Evolutionary conservation across 1,139 yeast genomes (phyloP), one percentile per base, ranked within the genome.

Genomic region (Blastobotrys persicus): DNA sequence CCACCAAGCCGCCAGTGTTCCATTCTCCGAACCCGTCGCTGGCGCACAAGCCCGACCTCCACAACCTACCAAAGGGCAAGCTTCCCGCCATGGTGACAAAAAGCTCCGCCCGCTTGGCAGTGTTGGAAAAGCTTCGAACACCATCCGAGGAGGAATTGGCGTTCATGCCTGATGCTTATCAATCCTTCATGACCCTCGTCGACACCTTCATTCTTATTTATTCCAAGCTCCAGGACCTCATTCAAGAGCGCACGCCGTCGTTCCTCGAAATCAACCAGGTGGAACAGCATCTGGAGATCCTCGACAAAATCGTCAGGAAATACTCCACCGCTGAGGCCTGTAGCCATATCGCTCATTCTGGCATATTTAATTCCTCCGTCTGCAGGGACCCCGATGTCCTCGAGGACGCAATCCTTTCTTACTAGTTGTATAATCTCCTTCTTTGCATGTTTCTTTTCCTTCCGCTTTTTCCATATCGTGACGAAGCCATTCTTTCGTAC

Each of bases 81-180:
- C 46, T 52, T 6, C 52, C 54, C 2, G 23, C 44, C 11, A n/a
- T 38, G 19, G 7, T 47, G 13, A 26, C 41, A 31, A 51, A 47
- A 33, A 48, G 49, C 42, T 26, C 40, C 4, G 39, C 40, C 12
- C 47, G 51, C 5, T 18, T 50, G 34, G 31, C 44, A 4, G 39
- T 54, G 9, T 43, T 54, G 19, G 31, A 18, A 11, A 26, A 44
- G 12, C 42, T 53, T 33, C 23, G 39, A 2, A 45, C 51, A 11
- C 46, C 46, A 14, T 12, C 37, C 26, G 55, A 55, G 14, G 50
- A 49, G 4, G 52, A 53, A 31, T 44, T 56, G 37, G 42, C 51
- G 16, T 56, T 41, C 37, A 16, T 45, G n/a, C 58, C 59, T 1
- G 57, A 54, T 39, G 44, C 57, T 5, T 56, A 48, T 35, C 57